Percentiles rank a stretch among this genome's conserved stretches.
Conservation (phyloP, 1,284 basidiomycete species). For the Omphalotus olearius region DNA sequence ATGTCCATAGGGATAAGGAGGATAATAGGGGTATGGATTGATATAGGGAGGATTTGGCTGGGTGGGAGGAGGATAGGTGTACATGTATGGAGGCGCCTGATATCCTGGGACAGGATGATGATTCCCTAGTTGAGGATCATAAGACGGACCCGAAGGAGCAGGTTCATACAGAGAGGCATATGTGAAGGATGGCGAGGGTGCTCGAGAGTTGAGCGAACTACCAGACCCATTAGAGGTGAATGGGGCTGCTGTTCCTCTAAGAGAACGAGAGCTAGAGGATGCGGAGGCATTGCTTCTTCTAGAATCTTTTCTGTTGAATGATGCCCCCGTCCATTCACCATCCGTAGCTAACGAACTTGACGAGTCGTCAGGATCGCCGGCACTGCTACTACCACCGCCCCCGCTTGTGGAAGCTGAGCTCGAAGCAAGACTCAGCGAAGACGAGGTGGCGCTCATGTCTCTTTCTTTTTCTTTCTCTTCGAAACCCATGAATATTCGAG, state of each 20-base stretch:
- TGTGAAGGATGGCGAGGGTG: slow-evolving; percentile 69
- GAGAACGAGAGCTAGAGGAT: slow-evolving; percentile 52
- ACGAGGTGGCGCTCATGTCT: slow-evolving; percentile 71
- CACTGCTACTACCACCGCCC: slow-evolving; percentile 38
- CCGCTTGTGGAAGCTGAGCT: slow-evolving; percentile 38
- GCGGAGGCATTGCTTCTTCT: slow-evolving; percentile 40
- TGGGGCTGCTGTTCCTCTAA: slow-evolving; percentile 45
- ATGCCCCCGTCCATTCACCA: slow-evolving; percentile 72
- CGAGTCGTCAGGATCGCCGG: slow-evolving; percentile 61
- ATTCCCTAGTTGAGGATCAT: slow-evolving; percentile 39
- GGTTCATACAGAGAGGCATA: slow-evolving; percentile 70
- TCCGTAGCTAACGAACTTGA: slow-evolving; percentile 69
- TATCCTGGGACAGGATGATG: slow-evolving; percentile 34
- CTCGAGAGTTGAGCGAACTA: slow-evolving; percentile 64
- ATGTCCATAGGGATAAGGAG: slow-evolving; percentile 29
- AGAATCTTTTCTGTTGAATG: slow-evolving; percentile 43
- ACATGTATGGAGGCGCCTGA: slow-evolving; percentile 30
- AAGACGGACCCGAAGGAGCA: slow-evolving; percentile 36
- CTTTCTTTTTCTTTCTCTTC: slow-evolving; percentile 75
- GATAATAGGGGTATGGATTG: slow-evolving; percentile 24
- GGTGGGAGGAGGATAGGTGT: slow-evolving; percentile 33
- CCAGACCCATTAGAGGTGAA: slow-evolving; percentile 50
- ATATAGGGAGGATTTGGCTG: slow-evolving; percentile 28
- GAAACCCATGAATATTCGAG: slow-evolving; percentile 78
- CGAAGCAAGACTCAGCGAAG: slow-evolving; percentile 63